Evolutionary conservation across 371 early-diverging fungal species (phyloP), one percentile per base, ranked within the genome.

Genomic region (Mucor sp.): DNA sequence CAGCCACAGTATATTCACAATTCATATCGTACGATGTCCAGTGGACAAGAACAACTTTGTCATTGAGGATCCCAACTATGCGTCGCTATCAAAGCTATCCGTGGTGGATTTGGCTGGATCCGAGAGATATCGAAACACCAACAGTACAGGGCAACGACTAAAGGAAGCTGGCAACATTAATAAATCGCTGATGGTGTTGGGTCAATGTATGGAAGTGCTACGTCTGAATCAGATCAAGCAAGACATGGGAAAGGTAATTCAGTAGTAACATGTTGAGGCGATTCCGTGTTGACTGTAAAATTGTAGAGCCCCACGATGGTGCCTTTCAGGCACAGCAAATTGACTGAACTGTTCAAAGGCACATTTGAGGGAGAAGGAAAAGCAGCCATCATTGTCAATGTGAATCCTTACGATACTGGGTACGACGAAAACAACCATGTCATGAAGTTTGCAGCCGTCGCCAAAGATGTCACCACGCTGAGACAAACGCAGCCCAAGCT

Each of bases 71-170:
- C 72, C 80, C 27, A 65, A 74, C 14, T 79, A 72, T 57, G 78
- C 82, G 3, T 77, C 78, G 0, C 68, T 87, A 11, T 85, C 85
- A 3, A 82, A 84, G 28, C 63, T 97, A 60, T 90, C 89, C 3
- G 84, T 99, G 62, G 97, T 99, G 19, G 99, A 99, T 77, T 72
- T 99, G 57, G 99, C 99, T 21, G 99, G 99, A 23, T 91, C 92
- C 27, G 99, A 99, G 79, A 85, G 99, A 58, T 85, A 92, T 39
- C 82, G 87, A 57, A 90, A 91, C 66, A 95, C 97, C 0, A 70
- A 95, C 93, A 77, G 97, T 95, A 78, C 82, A 84, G 81, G 97
- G 1, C 93, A 93, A 53, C 81, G 95, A 56, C 77, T 93, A 62
- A 93, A 91, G 66, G 99, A 99, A 72, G 94, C 95, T 0, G 95